Evolutionary conservation across 192 early-diverging fungal species (phyloP), one percentile per base, ranked within the genome.

Genomic region (Coemansia sp.): DNA sequence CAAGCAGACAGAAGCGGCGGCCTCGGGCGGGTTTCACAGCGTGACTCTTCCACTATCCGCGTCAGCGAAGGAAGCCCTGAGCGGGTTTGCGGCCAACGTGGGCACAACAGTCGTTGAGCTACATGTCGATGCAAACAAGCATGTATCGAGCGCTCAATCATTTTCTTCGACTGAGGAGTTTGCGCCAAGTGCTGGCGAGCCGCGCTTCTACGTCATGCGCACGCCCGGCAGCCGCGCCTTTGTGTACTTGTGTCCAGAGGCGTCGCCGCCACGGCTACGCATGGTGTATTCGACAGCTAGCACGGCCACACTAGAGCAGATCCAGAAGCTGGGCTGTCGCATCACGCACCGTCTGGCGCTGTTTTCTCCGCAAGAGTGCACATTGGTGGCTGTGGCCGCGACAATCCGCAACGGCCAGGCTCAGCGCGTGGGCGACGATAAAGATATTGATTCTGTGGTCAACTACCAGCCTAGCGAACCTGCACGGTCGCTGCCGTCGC

Each of bases 251-350:
- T 82, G 80, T 44, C 80, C 80, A 18, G 73, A 77, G 21, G 30
- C 52, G 3, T 77, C 74, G 12, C 62, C 67, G 12, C 74, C 80
- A 27, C 76, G 75, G 10, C 61, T 77, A 45, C 80, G 80, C 50
- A 82, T 82, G 80, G 71, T 70, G 12, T 82, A 82, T 42, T 82
- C 80, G 32, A 77, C 80, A 1, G 67, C 80, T 19, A 50, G 54
- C 16, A 52, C 64, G 7, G 24, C 74, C 11, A 65, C 75, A 6
- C 49, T 82, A 4, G 62, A 57, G 18, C 69, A 81, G 58, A 75
- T 68, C 50, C 69, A 77, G 55, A 56, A 52, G 48, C 62, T 71
- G 10, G 80, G 69, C 0, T 81, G 65, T 42, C 50, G 48, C 18
- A 64, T 81, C 14, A 74, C 70, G 1, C 76, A 73, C 32, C 50